These are phyloP conservation scores for Purshia tridentata DNA, from an alignment of 306 rosid species.

Conservation along the genomic window DNA sequence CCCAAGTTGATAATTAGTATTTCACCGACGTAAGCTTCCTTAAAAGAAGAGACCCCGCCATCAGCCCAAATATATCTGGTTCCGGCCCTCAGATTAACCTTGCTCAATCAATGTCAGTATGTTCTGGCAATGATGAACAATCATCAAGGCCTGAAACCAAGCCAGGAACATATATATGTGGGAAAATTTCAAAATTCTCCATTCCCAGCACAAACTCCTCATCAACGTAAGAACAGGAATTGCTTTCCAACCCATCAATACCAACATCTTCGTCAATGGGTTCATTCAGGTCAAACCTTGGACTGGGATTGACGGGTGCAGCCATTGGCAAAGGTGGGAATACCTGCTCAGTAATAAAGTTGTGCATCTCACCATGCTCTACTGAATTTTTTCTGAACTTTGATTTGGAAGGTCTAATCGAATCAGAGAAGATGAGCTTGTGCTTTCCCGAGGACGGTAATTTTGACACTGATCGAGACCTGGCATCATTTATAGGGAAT, in stretches of 20 bases:
- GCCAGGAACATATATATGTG: slow-evolving; percentile 48
- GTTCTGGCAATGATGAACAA: slow-evolving; percentile 47
- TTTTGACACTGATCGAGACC: slow-evolving; percentile 58
- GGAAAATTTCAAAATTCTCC: slow-evolving; percentile 40
- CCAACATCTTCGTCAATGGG: slow-evolving; percentile 32
- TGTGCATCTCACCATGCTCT: slow-evolving; percentile 53
- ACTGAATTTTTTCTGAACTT: slow-evolving; percentile 49
- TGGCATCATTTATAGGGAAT: slow-evolving; percentile 60
- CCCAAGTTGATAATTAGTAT: slow-evolving; percentile 13
- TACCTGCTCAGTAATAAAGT: slow-evolving; percentile 37
- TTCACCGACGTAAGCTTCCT: background rate
- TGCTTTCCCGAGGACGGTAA: slow-evolving; percentile 76
- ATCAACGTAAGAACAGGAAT: slow-evolving; percentile 28
- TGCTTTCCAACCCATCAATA: slow-evolving; percentile 27
- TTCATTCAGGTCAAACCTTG: slow-evolving; percentile 36
- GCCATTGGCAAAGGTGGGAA: slow-evolving; percentile 34
- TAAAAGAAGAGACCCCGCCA: slow-evolving; percentile 11
- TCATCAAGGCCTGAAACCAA: slow-evolving; percentile 66
- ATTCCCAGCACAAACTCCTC: slow-evolving; percentile 39
- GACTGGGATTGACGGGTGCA: slow-evolving; percentile 32
- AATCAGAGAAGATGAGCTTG: slow-evolving; percentile 50
- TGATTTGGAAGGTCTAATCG: slow-evolving; percentile 59
- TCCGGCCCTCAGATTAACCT: slow-evolving; percentile 25
- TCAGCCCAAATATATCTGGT: slow-evolving; percentile 16
- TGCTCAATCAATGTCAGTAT: slow-evolving; percentile 64